These are phyloP conservation scores for Ceratocystiopsis sp. DNA, from an alignment of 2,329 filamentous ascomycete species.

Conservation along the genomic window DNA sequence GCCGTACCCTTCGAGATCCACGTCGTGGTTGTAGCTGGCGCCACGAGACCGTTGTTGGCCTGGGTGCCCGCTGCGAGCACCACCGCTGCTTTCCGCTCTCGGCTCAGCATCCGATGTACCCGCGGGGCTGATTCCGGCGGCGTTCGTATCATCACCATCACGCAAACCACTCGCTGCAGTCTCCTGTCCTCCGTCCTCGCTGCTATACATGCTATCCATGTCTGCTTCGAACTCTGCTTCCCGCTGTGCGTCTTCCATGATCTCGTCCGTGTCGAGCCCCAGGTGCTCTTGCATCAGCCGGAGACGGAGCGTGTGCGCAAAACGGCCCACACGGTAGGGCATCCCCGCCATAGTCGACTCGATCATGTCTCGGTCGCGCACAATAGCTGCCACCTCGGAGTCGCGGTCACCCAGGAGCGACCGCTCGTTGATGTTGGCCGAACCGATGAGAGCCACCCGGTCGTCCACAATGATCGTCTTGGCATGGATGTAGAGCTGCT, in stretches of 20 bases:
- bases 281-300: constrained; percentile 93
- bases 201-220: constrained; percentile 43
- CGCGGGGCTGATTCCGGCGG: not conserved
- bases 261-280: constrained; percentile 84
- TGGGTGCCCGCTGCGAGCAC: too few relatives aligned
- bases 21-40: constrained; percentile 61
- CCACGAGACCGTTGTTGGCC: constrained; percentile 16
- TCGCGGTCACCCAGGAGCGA: constrained; percentile 87
- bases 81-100: too few relatives aligned
- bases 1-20: constrained; percentile 34
- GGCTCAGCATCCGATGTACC: not conserved
- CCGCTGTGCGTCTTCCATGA: constrained; percentile 61
- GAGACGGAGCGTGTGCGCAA: constrained; percentile 82
- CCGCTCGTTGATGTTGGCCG: constrained; percentile 95
- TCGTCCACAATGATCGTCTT: constrained; percentile 96
- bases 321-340: constrained; percentile 78
- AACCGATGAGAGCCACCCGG: constrained; percentile 81
- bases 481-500: constrained; percentile 95
- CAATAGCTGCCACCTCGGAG: constrained; percentile 78
- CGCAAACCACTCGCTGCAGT: constrained; percentile 16
- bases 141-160: constrained; percentile 26
- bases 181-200: too few relatives aligned
- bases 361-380: constrained; percentile 85
- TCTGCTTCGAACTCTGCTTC: constrained; percentile 35
- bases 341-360: constrained; percentile 80